These are phyloP conservation scores for Aspergillus phoenicis DNA, from an alignment of 2,329 filamentous ascomycete genomes.

Conservation along the genomic window DNA sequence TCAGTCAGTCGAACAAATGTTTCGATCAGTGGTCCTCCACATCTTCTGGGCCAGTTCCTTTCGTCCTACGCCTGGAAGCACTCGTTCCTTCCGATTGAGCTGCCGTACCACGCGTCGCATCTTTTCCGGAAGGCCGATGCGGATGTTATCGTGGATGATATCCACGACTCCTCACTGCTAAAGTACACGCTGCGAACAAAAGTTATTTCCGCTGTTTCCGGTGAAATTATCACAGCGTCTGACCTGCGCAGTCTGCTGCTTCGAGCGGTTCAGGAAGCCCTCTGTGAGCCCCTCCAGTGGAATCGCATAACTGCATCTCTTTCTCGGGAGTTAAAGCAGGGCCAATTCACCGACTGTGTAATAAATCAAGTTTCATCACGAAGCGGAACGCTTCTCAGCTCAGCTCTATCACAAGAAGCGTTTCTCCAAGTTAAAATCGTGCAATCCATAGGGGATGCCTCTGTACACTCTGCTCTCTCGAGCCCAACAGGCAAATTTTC, in stretches of 20 bases:
- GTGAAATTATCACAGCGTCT: background rate
- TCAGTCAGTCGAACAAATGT: conserved; percentile 8
- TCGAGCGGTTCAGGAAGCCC: conserved; percentile 3
- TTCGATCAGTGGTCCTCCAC: conserved; percentile 8
- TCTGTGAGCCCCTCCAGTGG: conserved; percentile 5
- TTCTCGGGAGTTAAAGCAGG: background rate
- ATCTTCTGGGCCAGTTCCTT: background rate
- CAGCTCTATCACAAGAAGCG: background rate
- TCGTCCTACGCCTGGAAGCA: conserved; percentile 6
- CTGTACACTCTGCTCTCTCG: background rate
- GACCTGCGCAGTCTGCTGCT: background rate
- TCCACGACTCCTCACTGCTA: background rate
- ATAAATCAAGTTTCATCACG: background rate
- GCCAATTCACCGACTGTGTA: background rate
- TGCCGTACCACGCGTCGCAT: conserved; percentile 11
- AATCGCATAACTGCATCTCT: background rate
- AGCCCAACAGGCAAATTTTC: conserved; percentile 10
- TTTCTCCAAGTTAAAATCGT: background rate
- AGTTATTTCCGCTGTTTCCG: background rate
- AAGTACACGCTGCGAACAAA: background rate
- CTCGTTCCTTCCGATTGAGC: conserved; percentile 10
- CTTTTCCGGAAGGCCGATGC: background rate
- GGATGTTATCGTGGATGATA: background rate
- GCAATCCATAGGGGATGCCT: background rate
- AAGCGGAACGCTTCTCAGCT: background rate